Evolutionary conservation across 1,284 basidiomycete genomes (phyloP), one percentile per base, ranked within the genome.

Genomic region (Exsudoporus floridanus): DNA sequence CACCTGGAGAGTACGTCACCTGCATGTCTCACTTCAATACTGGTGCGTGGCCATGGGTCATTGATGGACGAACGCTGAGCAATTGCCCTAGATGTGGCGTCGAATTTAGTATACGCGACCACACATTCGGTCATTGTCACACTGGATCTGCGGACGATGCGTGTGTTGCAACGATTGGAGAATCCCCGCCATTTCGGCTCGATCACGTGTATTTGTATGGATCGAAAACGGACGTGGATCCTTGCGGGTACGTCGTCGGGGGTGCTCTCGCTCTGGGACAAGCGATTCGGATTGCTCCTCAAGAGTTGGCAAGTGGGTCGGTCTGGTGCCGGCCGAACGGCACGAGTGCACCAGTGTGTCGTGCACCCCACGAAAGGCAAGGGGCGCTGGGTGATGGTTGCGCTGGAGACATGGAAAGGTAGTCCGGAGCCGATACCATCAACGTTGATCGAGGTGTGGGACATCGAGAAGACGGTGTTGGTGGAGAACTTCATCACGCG

Each of bases 141-240:
- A n/a, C 71, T 98, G 47, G 94, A 98, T 66, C 74, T 98, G 35
- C 82, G 91, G 27, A 90, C 88, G 4, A 94, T 95, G 91, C 81
- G 82, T 19, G 74, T 88, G 7, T 69, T 90, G 10, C 84, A 88
- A 49, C 82, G 78, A 1, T 83, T 95, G 77, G 80, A 89, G 54
- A 92, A 95, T 61, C 93, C 94, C 3, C 80, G 85, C 21, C 90
- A 96, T 62, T 81, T 85, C 54, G 96, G 96, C 0, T 84, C 93
- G 0, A 90, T 98, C 48, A 90, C 92, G 0, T 84, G 86, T 44
- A 70, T 97, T 47, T 96, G 92, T 60, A 70, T 93, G 33, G 92
- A 95, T 64, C 81, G 83, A 25, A 89, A 88, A 60, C 82, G 82
- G 25, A 82, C 89, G 5, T 98, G 96, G 96, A 76, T 94, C 33